Evolutionary conservation across 2,329 filamentous ascomycete genomes (phyloP).

Genomic region (Paecilomyces variotii): DNA sequence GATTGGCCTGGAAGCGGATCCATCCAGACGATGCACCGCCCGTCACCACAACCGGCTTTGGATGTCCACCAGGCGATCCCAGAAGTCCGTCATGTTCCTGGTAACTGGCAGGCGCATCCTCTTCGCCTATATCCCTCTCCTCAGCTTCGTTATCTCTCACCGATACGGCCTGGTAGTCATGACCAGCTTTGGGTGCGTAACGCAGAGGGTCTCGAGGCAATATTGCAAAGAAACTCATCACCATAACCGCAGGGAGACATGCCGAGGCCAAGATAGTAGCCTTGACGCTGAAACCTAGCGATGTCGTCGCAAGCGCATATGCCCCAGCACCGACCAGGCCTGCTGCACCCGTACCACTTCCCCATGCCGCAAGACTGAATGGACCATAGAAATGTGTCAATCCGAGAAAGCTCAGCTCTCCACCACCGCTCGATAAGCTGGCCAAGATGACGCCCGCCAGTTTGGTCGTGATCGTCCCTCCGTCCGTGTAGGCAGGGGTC

Average conservation of each 20-base stretch:
- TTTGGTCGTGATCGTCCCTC: conserved; percentile 61
- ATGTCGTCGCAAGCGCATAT: conserved; percentile 80
- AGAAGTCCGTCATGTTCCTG: conserved; percentile 19
- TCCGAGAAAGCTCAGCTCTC: conserved; percentile 84
- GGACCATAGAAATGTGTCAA: conserved; percentile 90
- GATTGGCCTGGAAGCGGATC: conserved; percentile 40
- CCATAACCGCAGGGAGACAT: conserved; percentile 69
- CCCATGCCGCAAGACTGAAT: conserved; percentile 83
- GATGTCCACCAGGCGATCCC: conserved; percentile 10
- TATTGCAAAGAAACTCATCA: conserved; percentile 75
- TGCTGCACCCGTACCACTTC: conserved; percentile 82
- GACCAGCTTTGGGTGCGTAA: conserved; percentile 34
- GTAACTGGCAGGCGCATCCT: conserved; percentile 6
- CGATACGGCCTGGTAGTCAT: conserved; percentile 48
- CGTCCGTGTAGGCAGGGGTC: conserved; percentile 54
- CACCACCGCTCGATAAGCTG: conserved; percentile 75
- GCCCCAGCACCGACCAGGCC: conserved; percentile 79
- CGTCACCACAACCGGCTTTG: conserved; percentile 11
- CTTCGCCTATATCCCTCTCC: conserved; percentile 19
- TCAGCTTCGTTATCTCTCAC: conserved; percentile 33
- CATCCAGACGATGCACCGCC: conserved; percentile 13
- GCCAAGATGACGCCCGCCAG: conserved; percentile 77
- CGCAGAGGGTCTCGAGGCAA: conserved; percentile 61
- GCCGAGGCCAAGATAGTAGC: conserved; percentile 70
- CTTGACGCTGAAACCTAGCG: conserved; percentile 64